Conservation (phyloP, 1,284 basidiomycete species). For the Trichosporon sp. region DNA sequence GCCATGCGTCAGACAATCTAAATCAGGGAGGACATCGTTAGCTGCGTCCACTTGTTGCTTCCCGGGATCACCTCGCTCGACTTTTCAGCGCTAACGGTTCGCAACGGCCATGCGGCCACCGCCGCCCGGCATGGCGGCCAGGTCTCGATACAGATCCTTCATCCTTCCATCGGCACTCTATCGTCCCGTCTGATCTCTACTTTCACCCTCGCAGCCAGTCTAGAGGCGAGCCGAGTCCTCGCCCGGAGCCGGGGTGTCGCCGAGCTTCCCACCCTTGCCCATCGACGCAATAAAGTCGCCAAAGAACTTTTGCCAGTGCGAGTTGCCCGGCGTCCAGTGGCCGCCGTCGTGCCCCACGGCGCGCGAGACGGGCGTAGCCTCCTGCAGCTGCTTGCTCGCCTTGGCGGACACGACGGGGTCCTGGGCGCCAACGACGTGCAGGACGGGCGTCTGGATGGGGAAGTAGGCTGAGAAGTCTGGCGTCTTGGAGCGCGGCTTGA, state of each 20-base stretch:
- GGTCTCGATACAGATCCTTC: neutral
- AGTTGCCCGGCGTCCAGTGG: neutral
- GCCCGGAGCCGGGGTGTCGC: neutral
- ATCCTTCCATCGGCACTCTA: neutral
- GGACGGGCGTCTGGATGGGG: constrained; percentile 50
- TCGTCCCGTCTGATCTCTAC: neutral
- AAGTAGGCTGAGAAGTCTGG: constrained; percentile 52
- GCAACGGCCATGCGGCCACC: no score
- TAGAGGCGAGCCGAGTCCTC: neutral
- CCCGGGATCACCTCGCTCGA: no score
- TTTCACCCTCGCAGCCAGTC: neutral
- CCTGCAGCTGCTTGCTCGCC: constrained; percentile 59
- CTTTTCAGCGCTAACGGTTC: no score
- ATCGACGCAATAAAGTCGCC: neutral
- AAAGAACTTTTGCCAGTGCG: neutral
- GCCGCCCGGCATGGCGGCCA: no score
- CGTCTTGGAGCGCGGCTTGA: constrained; percentile 33
- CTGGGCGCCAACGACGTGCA: constrained; percentile 72
- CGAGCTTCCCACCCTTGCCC: neutral
- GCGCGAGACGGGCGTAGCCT: constrained; percentile 51
- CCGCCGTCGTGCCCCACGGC: constrained; percentile 46
- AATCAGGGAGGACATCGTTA: no score
- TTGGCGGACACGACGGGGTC: constrained; percentile 76
- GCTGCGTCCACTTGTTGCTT: no score
- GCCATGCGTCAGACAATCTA: no score